phyloP scores from a whole-genome alignment of 2,329 filamentous ascomycete species.

The Cercospora janseana region DNA sequence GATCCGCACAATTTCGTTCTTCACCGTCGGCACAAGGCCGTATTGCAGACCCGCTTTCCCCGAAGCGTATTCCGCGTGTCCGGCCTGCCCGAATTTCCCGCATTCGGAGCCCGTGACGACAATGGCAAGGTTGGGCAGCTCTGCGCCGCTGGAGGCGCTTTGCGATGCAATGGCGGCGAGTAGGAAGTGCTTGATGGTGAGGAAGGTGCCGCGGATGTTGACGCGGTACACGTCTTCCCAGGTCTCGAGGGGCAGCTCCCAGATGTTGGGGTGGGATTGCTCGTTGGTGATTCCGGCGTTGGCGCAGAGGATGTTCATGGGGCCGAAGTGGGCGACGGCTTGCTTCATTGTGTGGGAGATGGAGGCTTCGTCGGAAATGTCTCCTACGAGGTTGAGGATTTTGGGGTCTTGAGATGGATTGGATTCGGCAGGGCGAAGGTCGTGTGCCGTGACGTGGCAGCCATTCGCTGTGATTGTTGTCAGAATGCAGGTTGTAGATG shows the following conservation, averaged over 20 bases:
- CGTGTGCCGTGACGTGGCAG: conserved; percentile 56
- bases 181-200: conserved; percentile 58
- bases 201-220: conserved; percentile 54
- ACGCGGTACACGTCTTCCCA: conserved; percentile 54
- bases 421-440: conserved; percentile 43
- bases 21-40: conserved; percentile 52
- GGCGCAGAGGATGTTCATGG: conserved; percentile 53
- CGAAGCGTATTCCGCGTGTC: conserved; percentile 52
- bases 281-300: conserved; percentile 56
- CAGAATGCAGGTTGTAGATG: conserved; percentile 1
- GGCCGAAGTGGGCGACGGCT: conserved; percentile 48
- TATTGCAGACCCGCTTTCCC: conserved; percentile 55
- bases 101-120: conserved; percentile 55
- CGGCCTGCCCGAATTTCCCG: conserved; percentile 52
- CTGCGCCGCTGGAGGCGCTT: conserved; percentile 32
- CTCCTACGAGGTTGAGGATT: conserved; percentile 47
- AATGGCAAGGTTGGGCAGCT: conserved; percentile 52
- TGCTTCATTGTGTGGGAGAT: conserved; percentile 42
- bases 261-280: conserved; percentile 50
- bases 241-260: conserved; percentile 51
- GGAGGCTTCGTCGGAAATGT: conserved; percentile 50
- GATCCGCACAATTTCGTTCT: conserved; percentile 55
- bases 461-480: conserved; percentile 45
- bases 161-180: conserved; percentile 45
- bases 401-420: conserved; percentile 35